These are phyloP conservation scores for Apophysomyces ossiformis DNA, from an alignment of 371 early-diverging fungal genomes.

Conservation along the genomic window DNA sequence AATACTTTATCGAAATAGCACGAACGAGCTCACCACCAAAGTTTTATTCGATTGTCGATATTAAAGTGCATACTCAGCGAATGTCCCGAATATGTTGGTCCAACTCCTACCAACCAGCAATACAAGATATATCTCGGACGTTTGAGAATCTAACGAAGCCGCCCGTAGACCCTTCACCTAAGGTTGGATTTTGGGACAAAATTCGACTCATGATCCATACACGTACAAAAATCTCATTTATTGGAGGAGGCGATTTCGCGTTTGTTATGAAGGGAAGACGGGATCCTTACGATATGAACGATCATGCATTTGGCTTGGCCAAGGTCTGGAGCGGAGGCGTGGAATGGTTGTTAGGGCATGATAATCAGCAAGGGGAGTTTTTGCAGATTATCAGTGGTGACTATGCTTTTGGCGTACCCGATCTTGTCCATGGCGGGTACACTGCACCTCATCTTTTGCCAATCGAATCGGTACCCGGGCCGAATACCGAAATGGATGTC, in stretches of 20 bases:
- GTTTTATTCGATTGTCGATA: slow-evolving; percentile 61
- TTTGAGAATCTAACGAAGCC: slow-evolving; percentile 69
- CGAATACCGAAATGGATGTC: not conserved
- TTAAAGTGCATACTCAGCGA: slow-evolving; percentile 46
- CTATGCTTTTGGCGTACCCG: slow-evolving; percentile 54
- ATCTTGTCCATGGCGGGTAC: slow-evolving; percentile 44
- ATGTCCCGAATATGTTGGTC: slow-evolving; percentile 60
- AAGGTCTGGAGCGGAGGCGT: slow-evolving; percentile 52
- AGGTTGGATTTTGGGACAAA: slow-evolving; percentile 83
- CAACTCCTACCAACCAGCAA: slow-evolving; percentile 64
- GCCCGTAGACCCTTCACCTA: slow-evolving; percentile 68
- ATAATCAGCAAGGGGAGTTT: slow-evolving; percentile 47
- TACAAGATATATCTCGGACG: slow-evolving; percentile 66
- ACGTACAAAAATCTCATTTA: slow-evolving; percentile 52
- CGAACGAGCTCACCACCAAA: slow-evolving; percentile 67
- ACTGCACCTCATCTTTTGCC: slow-evolving; percentile 32
- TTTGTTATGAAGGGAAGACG: slow-evolving; percentile 51
- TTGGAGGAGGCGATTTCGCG: slow-evolving; percentile 63
- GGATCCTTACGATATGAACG: slow-evolving; percentile 53
- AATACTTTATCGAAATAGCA: slow-evolving; percentile 45
- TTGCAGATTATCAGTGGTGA: slow-evolving; percentile 55
- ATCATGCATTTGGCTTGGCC: slow-evolving; percentile 50
- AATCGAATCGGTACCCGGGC: not conserved
- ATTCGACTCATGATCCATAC: slow-evolving; percentile 73
- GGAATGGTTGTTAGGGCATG: slow-evolving; percentile 41